phyloP scores from a whole-genome alignment of 2,329 filamentous ascomycete genomes.

The Herpomyces periplanetae region DNA sequence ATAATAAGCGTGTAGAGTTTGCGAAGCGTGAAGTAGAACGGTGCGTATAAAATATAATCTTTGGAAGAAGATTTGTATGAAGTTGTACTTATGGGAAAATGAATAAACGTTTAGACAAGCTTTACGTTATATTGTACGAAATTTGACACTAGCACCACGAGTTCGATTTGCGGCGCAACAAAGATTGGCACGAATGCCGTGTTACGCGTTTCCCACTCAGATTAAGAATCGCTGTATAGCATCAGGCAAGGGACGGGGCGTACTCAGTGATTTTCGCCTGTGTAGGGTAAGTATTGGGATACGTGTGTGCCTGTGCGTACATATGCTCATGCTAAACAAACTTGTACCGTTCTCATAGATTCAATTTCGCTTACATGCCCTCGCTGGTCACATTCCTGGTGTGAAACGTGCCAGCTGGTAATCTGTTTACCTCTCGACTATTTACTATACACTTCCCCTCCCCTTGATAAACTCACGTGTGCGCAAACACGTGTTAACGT shows the following conservation, averaged over 20 bases:
- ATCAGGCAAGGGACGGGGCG: constrained; percentile 55
- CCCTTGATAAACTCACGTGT: no score
- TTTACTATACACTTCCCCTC: no score
- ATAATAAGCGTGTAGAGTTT: constrained; percentile 82
- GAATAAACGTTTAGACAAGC: constrained; percentile 25
- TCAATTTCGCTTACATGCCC: constrained; percentile 62
- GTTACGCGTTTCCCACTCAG: constrained; percentile 69
- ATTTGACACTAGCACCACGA: constrained; percentile 42
- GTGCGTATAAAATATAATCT: constrained; percentile 11
- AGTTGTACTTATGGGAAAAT: constrained; percentile 7
- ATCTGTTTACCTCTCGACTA: no score
- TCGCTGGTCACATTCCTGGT: constrained; percentile 49
- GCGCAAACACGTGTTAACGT: no score
- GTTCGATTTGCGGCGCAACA: constrained; percentile 69
- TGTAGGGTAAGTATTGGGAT: constrained; percentile 24
- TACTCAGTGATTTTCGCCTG: constrained; percentile 76
- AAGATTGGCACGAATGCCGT: constrained; percentile 72
- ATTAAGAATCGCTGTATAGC: constrained; percentile 74
- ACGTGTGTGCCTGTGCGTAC: neutral
- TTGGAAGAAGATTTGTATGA: neutral
- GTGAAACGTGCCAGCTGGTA: constrained; percentile 95
- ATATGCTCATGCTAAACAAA: neutral
- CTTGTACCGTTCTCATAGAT: constrained; percentile 15
- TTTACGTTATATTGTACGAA: constrained; percentile 45
- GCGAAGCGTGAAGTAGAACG: constrained; percentile 53